Evolutionary conservation across 768 basidiomycete genomes (phyloP).

Genomic region (Coprinopsis sp.): DNA sequence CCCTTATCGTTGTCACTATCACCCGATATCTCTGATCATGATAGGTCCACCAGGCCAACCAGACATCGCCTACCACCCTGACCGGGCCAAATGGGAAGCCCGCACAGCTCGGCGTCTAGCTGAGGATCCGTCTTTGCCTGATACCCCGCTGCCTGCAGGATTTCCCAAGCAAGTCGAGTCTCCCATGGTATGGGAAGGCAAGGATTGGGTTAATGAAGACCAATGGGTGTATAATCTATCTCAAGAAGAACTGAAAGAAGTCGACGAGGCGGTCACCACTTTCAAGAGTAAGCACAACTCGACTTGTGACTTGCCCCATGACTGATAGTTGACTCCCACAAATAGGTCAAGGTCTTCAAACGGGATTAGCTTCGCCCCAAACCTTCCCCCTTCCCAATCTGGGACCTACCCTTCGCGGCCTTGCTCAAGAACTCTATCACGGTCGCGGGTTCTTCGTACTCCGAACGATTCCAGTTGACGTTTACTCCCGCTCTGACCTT

Average conservation of each 20-base stretch:
- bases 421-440: conserved; percentile 37
- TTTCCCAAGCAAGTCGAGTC: conserved; percentile 33
- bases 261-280: conserved; percentile 27
- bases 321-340: background rate
- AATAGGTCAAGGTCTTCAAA: background rate
- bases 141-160: conserved; percentile 27
- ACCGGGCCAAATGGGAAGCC: conserved; percentile 34
- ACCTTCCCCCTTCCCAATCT: conserved; percentile 45
- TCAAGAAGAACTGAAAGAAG: conserved; percentile 29
- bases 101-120: conserved; percentile 31
- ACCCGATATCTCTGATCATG: conserved; percentile 1
- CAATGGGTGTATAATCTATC: conserved; percentile 37
- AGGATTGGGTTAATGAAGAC: conserved; percentile 35
- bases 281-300: conserved; percentile 10
- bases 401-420: conserved; percentile 27
- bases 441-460: conserved; percentile 48
- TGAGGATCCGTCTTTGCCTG: conserved; percentile 28
- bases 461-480: conserved; percentile 40
- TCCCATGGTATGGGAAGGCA: conserved; percentile 40
- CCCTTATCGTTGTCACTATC: background rate
- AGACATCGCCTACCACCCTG: conserved; percentile 36
- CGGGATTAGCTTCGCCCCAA: background rate
- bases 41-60: conserved; percentile 23
- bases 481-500: conserved; percentile 35
- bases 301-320: background rate